Conservation (phyloP, 805 yeast species). For the Blastobotrys peoriensis region DNA sequence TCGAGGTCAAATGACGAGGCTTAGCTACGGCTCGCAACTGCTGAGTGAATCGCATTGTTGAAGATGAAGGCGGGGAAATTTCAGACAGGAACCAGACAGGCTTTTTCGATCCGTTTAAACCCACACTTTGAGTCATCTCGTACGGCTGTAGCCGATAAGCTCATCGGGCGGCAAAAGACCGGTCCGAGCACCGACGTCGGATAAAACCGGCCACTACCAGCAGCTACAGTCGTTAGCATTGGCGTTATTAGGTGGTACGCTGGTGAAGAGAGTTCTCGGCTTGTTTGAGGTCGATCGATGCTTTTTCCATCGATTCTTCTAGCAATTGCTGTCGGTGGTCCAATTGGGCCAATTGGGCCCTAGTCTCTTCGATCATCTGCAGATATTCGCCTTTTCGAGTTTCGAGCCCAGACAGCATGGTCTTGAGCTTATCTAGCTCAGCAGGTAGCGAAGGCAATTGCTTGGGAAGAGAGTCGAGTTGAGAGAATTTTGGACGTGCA, state of each 20-base stretch:
- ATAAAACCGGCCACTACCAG: too few relatives aligned
- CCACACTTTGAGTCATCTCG: too few relatives aligned
- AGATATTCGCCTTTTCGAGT: background rate
- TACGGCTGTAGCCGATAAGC: too few relatives aligned
- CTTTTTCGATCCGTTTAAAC: too few relatives aligned
- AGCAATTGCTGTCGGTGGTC: background rate
- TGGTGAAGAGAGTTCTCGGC: too few relatives aligned
- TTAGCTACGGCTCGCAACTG: slow-evolving; percentile 8
- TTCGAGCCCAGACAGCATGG: background rate
- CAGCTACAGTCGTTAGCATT: too few relatives aligned
- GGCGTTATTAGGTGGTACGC: too few relatives aligned
- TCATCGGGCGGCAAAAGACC: too few relatives aligned
- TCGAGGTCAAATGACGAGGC: slow-evolving; percentile 73
- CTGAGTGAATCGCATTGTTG: background rate
- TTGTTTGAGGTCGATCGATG: background rate
- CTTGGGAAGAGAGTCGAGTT: background rate
- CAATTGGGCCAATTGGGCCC: background rate
- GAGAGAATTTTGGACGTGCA: background rate
- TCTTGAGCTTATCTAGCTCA: background rate
- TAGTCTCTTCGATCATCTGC: background rate
- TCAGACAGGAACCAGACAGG: too few relatives aligned
- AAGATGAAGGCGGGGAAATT: too few relatives aligned
- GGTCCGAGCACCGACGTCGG: too few relatives aligned
- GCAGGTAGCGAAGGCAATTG: background rate
- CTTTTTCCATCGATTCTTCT: slow-evolving; percentile 1